Evolutionary conservation across 2,329 filamentous ascomycete genomes (phyloP), one percentile per base, ranked within the genome.

Genomic region (Aschersonia sp.): DNA sequence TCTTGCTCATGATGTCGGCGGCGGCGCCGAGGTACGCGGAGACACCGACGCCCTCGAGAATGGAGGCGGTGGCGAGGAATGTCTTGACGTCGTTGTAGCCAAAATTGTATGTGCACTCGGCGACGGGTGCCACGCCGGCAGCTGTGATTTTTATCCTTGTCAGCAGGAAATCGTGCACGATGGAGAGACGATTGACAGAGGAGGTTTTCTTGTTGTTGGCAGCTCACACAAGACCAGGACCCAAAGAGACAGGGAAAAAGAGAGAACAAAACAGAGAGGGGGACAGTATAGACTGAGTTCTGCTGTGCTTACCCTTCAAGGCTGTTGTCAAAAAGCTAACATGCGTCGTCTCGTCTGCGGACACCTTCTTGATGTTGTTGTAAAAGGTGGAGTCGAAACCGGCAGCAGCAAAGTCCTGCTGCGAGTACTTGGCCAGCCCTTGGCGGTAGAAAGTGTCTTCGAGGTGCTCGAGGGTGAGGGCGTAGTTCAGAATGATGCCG

Each of bases 11-110:
- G 58, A 84, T 80, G 47, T 68, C 67, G 30, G 72, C 71, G 5
- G 79, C 79, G 14, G 78, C 79, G 41, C 81, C 79, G 53, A 83
- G 66, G 64, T 79, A 81, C 4, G 81, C 67, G 2, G 73, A 73
- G 65, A 85, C 80, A 8, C 80, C 73, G 33, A 80, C 71, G 56
- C 84, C 80, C 48, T 82, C 73, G 32, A 85, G 66, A 56, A 85
- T 79, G 48, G 73, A 73, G 30, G 74, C 79, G 1, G 79, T 80
- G 4, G 72, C 72, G 0, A 84, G 64, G 62, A 81, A 81, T 29
- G 66, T 64, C 52, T 76, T 72, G 59, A 72, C 69, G 51, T 72
- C 68, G 52, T 78, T 79, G 50, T 68, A 66, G 43, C 78, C 76
- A 43, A 84, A 84, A 46, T 63, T 57, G 64, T 83, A 84, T 1